A percentile compares a stretch with the other conserved stretches of the same genome.
Conservation (phyloP, 2,329 filamentous ascomycete species). For the Chaetomiaceae sp. region DNA sequence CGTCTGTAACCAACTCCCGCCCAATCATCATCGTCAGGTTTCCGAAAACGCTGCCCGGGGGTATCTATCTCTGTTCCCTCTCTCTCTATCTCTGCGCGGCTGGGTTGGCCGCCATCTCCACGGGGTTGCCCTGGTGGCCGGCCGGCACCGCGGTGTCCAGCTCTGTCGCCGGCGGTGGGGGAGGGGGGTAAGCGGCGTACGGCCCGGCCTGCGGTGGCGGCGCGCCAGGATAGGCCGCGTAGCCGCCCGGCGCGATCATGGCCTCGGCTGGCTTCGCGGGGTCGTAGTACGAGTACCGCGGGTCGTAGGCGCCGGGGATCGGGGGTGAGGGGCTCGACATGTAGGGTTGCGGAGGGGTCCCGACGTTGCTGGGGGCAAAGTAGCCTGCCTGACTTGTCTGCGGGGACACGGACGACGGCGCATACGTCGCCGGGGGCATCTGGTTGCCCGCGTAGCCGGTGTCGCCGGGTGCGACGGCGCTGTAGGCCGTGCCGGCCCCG, state of each 20-base stretch:
- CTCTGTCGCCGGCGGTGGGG: constrained; percentile 2
- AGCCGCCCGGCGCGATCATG: constrained; percentile 3
- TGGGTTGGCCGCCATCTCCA: constrained; percentile 16
- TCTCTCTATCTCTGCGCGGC: neutral
- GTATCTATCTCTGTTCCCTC: neutral
- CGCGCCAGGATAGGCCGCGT: constrained; percentile 3
- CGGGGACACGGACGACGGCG: constrained; percentile 7
- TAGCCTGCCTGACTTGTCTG: constrained; percentile 8
- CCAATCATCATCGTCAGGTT: neutral
- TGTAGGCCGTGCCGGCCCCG: constrained; percentile 15
- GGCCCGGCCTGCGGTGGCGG: neutral
- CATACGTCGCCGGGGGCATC: constrained; percentile 1
- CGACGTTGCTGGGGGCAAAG: constrained; percentile 5
- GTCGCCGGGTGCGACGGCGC: constrained; percentile 18
- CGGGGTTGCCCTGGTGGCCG: constrained; percentile 14
- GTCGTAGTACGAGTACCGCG: constrained; percentile 19
- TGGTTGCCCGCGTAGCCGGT: constrained; percentile 1
- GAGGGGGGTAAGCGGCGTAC: constrained; percentile 3
- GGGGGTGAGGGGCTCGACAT: neutral
- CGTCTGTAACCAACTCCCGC: no score
- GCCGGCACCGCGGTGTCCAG: constrained; percentile 9
- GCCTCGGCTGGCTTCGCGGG: constrained; percentile 10
- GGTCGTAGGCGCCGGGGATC: constrained; percentile 9
- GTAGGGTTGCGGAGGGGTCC: constrained; percentile 10
- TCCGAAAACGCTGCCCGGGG: neutral